A percentile compares a stretch with the other conserved stretches of the same genome.
phyloP scores from a whole-genome alignment of 2,329 filamentous ascomycete genomes.

The Nothophoma quercina region DNA sequence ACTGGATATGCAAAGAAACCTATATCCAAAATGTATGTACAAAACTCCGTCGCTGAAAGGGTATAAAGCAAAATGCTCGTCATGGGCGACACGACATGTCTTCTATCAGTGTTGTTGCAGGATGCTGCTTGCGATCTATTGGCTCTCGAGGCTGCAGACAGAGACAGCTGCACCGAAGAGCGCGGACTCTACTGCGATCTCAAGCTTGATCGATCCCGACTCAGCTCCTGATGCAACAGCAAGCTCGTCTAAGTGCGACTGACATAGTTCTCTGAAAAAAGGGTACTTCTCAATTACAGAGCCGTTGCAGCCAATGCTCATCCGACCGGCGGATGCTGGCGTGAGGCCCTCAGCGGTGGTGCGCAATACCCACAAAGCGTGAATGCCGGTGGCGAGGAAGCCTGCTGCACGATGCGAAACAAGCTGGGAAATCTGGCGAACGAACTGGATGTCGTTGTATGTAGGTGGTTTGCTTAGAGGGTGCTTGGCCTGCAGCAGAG shows the following conservation, averaged over 20 bases:
- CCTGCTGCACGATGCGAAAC: constrained; percentile 67
- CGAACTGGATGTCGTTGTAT: constrained; percentile 61
- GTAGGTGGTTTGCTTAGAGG: constrained; percentile 55
- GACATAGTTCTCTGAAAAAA: constrained; percentile 67
- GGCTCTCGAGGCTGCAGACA: constrained; percentile 49
- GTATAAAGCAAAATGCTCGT: constrained; percentile 18
- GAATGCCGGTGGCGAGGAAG: constrained; percentile 69
- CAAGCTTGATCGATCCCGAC: constrained; percentile 64
- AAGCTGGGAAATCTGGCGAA: constrained; percentile 60
- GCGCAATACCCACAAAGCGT: constrained; percentile 67
- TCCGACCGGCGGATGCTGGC: constrained; percentile 44
- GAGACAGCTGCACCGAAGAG: constrained; percentile 79
- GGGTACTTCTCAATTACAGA: constrained; percentile 83
- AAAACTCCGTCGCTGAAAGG: constrained; percentile 24
- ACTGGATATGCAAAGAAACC: constrained; percentile 10
- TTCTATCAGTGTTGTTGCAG: neutral
- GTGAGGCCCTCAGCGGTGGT: constrained; percentile 57
- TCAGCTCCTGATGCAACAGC: constrained; percentile 51
- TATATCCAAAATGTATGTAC: constrained; percentile 16
- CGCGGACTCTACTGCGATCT: constrained; percentile 76
- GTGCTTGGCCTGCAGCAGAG: constrained; percentile 61
- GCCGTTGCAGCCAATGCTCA: constrained; percentile 76
- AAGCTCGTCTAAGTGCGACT: constrained; percentile 69
- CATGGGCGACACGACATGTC: constrained; percentile 1
- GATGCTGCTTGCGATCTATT: constrained; percentile 13